Base-by-base conservation (phyloP, 495 filamentous ascomycete species). In the Daldinia caldariorum region DNA sequence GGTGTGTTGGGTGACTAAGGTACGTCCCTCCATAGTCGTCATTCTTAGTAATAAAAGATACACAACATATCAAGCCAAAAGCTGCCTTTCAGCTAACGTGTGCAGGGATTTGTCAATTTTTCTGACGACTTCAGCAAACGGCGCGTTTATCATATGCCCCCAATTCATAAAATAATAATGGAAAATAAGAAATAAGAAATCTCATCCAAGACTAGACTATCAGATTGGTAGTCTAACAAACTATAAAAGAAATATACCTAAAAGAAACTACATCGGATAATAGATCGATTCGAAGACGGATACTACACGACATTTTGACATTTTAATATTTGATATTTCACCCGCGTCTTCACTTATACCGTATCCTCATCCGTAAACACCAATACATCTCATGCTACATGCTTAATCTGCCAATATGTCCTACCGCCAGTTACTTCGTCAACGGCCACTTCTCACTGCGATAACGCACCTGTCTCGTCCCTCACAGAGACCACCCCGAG, bases 371-470 rank as follows among this genome's bases (percentile, higher is more conserved):
- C 12, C 39, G 13, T 14, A 12, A 14, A 43, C 26, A 3, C 26
- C 3, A 1, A 26, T 26, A 26, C 26, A 26, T 26, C 26, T 26
- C 26, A 26, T 26, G 26, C 26, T 58, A 63, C 63, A 58, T 59
- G 55, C 56, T 35, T 66, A 7, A 5, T 31, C 39, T 45, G 10
- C 55, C 26, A 58, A 37, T 18, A 76, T 74, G 72, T 38, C 68
- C 18, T 29, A 60, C 29, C 67, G 58, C 39, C 65, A 64, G 20
- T 41, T 74, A 7, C 56, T 72, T 26, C 68, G 68, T 35, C 74
- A 37, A 20, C 50, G 71, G 26, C 61, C 66, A 26, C 72, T 66
- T 49, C 56, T 68, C 55, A 56, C 61, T 37, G 22, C 71, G 43
- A 39, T 50, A 34, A 58, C 63, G 31, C 61, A 57, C 31, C 43